Evolutionary conservation across 805 yeast species (phyloP).

Genomic region (Saccharomycopsis sp.): DNA sequence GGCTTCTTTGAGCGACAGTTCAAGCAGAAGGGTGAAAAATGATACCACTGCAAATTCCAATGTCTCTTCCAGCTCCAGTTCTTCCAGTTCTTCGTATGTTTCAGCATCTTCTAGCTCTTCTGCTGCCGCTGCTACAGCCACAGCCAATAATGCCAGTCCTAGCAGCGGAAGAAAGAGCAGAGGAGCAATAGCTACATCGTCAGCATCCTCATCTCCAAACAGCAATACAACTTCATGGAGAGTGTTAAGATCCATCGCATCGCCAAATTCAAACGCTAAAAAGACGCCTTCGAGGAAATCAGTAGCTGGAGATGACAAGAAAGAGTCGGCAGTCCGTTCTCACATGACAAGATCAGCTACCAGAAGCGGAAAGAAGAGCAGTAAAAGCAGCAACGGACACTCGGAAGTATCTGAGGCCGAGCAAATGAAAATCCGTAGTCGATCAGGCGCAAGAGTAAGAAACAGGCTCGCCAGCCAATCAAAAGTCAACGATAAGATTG

Average conservation of each 20-base stretch:
- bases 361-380: slow-evolving; percentile 23
- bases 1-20: background rate
- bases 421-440: slow-evolving; percentile 8
- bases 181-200: background rate
- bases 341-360: background rate
- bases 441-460: slow-evolving; percentile 30
- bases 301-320: background rate
- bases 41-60: background rate
- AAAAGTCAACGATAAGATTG: slow-evolving; percentile 14
- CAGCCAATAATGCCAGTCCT: background rate
- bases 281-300: slow-evolving; percentile 1
- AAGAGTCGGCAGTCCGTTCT: background rate
- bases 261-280: slow-evolving; percentile 24
- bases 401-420: slow-evolving; percentile 2
- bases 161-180: background rate
- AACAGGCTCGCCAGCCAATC: slow-evolving; percentile 25
- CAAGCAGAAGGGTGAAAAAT: background rate
- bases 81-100: background rate
- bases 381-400: slow-evolving; percentile 19
- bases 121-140: background rate
- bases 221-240: slow-evolving; percentile 16
- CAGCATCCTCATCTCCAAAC: background rate
- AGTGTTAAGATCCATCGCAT: slow-evolving; percentile 23
- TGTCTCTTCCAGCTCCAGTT: background rate
- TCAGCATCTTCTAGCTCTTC: background rate